These are phyloP conservation scores for Bryoglossum gracile DNA, from an alignment of 495 filamentous ascomycete genomes.

Conservation along the genomic window DNA sequence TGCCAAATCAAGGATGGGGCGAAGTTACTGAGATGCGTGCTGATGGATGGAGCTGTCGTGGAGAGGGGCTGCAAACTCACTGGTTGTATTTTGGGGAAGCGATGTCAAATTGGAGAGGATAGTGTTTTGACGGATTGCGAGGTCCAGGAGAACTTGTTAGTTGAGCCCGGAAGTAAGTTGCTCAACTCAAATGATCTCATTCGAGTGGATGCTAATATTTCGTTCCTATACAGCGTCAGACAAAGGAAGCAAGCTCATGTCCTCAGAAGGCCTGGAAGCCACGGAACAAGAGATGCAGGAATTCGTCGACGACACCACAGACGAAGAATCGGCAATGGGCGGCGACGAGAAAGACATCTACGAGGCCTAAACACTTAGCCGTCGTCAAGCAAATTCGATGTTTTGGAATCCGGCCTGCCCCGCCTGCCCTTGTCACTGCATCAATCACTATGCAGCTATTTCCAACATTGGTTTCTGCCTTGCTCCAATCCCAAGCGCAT, in stretches of 20 bases:
- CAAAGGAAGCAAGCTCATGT: conserved; percentile 81
- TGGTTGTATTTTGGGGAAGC: conserved; percentile 72
- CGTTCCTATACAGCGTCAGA: conserved; percentile 49
- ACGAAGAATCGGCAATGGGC: conserved; percentile 26
- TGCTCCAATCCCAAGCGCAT: too few species aligned
- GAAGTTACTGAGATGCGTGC: conserved; percentile 69
- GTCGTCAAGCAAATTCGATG: too few species aligned
- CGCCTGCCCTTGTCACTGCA: too few species aligned
- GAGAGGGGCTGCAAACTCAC: conserved; percentile 69
- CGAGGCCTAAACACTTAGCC: too few species aligned
- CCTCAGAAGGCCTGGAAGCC: conserved; percentile 67
- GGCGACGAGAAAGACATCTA: conserved; percentile 14
- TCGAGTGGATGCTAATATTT: conserved; percentile 4
- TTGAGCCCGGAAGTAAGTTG: conserved; percentile 64
- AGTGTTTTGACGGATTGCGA: conserved; percentile 78
- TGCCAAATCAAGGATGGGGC: conserved; percentile 75
- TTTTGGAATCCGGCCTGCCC: conserved; percentile 2
- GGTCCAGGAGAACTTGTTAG: conserved; percentile 77
- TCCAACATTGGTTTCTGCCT: too few species aligned
- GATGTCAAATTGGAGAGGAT: conserved; percentile 68
- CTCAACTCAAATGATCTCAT: background rate
- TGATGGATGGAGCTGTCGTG: conserved; percentile 86
- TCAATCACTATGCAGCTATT: too few species aligned
- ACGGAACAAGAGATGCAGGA: conserved; percentile 43
- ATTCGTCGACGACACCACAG: conserved; percentile 28